Conservation (phyloP, 441 rosid genomes). For the Manihot esculenta region DNA sequence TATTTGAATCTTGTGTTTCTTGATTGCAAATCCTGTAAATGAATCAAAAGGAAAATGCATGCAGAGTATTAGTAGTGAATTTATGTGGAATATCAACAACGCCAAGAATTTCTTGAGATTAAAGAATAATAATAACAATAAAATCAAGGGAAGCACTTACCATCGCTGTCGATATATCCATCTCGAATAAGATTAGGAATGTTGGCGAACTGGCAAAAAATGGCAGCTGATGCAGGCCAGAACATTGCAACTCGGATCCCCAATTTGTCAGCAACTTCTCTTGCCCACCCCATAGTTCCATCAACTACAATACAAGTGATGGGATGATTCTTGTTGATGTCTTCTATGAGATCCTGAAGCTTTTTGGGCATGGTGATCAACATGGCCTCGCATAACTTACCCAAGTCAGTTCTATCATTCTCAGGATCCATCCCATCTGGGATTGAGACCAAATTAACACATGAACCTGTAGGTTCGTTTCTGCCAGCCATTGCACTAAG, state of each 20-base stretch:
- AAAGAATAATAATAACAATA: no score
- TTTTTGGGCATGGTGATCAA: conserved; percentile 26
- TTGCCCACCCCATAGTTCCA: conserved; percentile 24
- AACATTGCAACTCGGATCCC: conserved; percentile 46
- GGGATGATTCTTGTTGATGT: not conserved
- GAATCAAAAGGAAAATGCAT: not conserved
- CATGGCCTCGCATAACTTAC: conserved; percentile 18
- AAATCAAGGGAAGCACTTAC: no score
- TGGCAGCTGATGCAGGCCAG: conserved; percentile 51
- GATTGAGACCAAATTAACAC: conserved; percentile 9
- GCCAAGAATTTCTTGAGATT: no score
- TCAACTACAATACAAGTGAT: conserved; percentile 29
- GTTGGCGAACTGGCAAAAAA: no score
- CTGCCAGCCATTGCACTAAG: not conserved
- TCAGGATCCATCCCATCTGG: conserved; percentile 30
- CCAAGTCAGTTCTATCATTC: conserved; percentile 30
- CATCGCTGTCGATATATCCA: no score
- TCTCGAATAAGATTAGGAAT: no score
- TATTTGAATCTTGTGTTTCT: no score
- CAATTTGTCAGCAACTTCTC: conserved; percentile 37
- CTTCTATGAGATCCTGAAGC: conserved; percentile 25
- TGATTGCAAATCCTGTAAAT: conserved; percentile 37
- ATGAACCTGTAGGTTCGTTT: not conserved
- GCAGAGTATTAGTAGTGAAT: no score
- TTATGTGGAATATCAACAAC: no score